phyloP scores from a whole-genome alignment of 2,329 filamentous ascomycete genomes.

The Aspergillus sp. region DNA sequence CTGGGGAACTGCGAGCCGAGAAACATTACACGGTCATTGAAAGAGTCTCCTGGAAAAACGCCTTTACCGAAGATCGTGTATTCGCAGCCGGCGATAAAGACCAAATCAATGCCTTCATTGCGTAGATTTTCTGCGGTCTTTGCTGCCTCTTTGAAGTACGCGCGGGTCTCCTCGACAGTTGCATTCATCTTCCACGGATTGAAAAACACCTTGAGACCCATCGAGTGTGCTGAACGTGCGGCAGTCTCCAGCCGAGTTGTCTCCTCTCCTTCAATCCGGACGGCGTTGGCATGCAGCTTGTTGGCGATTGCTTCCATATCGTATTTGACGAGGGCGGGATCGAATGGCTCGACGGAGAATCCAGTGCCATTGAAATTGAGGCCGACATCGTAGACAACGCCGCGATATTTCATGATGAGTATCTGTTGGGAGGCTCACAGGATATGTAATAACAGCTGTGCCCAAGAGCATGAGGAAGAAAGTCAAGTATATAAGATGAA shows the following conservation, averaged over 20 bases:
- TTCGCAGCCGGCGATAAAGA: conserved; percentile 16
- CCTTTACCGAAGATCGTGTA: conserved; percentile 17
- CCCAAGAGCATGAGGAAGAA: too few relatives aligned
- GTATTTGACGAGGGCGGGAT: conserved; percentile 10
- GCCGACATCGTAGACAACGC: conserved; percentile 17
- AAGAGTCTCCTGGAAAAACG: conserved; percentile 11
- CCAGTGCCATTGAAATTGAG: conserved; percentile 8
- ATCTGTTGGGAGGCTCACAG: background rate
- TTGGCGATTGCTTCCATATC: conserved; percentile 13
- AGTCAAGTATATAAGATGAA: background rate
- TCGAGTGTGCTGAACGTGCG: conserved; percentile 4
- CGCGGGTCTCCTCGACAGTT: conserved; percentile 4
- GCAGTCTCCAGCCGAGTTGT: conserved; percentile 7
- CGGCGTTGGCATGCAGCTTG: conserved; percentile 12
- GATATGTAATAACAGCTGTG: too few relatives aligned
- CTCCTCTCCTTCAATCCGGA: conserved; percentile 14
- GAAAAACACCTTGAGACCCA: conserved; percentile 13
- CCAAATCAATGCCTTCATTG: conserved; percentile 5
- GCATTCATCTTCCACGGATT: conserved; percentile 18
- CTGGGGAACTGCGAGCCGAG: conserved; percentile 6
- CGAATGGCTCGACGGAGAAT: conserved; percentile 15
- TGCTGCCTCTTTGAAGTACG: conserved; percentile 10
- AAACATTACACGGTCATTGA: conserved; percentile 13
- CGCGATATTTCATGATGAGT: conserved; percentile 15
- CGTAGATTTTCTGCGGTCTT: conserved; percentile 5